Evolutionary conservation across 257 asterid genomes (phyloP), one percentile per base, ranked within the genome.

Genomic region (Lycium barbarum): DNA sequence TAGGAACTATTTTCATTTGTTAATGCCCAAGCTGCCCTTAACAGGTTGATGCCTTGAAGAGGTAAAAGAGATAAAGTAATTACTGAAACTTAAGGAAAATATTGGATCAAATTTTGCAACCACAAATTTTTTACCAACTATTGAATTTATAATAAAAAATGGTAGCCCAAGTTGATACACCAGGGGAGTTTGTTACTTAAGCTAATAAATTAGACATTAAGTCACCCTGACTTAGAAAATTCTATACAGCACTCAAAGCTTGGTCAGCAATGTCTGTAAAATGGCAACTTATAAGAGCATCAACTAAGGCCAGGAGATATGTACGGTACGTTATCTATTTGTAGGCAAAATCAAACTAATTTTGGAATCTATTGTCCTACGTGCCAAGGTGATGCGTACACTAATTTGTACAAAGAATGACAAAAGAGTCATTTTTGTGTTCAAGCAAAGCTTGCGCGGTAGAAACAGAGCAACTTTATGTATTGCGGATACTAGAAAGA

Each of bases 191-290:
- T 47, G 43, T 74, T 22, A 22, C 20, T 72, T 40, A n/a, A 47
- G 0, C 38, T 47, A 20, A 53, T 22, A 74, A 74, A 51, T 20
- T 22, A 47, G 2, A 74, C 62, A 74, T 13, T 10, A 76, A 49
- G 38, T 13, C 63, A 76, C 26, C 14, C 6, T 76, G 36, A 51
- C 63, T 7, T 51, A 13, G 12, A 26, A 18, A 22, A 22, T 51
- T 20, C 4, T 51, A 1, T 22, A 22, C 18, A 76, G 17, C 4
- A 22, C 14, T 22, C 81, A 76, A 43, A 74, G 22, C 47, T 2
- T 20, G 61, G 61, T 73, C 81, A 73, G 20, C 40, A 47, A 73
- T 47, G 35, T 71, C 80, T 72, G 57, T 73, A 47, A 73, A 73
- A 49, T 73, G 61, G 61, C 55, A 49, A 3, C 59, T 73, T 17